Base-by-base conservation (phyloP, 257 asterid species). In the Apocynum venetum region DNA sequence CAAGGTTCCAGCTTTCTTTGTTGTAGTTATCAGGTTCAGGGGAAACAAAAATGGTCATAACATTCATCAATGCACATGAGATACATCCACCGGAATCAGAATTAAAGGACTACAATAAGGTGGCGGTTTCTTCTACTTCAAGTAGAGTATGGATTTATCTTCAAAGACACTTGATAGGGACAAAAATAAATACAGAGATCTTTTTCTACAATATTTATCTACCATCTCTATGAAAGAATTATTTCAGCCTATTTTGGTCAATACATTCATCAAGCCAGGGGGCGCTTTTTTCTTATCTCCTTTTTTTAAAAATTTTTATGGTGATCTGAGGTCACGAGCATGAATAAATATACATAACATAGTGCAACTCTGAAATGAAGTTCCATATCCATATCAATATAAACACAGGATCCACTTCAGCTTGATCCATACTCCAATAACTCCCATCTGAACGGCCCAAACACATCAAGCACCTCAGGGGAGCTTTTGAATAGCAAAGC, bases 371-470 rank as follows among this genome's bases (percentile, higher is more conserved):
- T 44, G 6, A 2, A 7, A 43, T n/a, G 53, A 68, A 68, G 73
- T 8, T 68, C 4, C 52, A 43, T 43, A n/a, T 68, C 52, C 20
- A 43, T 19, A 68, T 44, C 46, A 66, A 44, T 66, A 40, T 41
- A 66, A 17, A 66, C 49, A 41, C 51, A 13, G n/a, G 20, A 65
- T 41, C 67, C 49, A 38, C 31, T 66, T 4, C 72, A 87, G 77
- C 86, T 87, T 63, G 89, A 75, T 69, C 91, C 91, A 49, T 85
- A 87, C 79, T 81, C 72, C 82, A 87, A 76, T 52, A 55, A 71
- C 65, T 85, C 91, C 91, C 91, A 87, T 78, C 85, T 81, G 86
- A 87, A 87, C 9, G 89, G 91, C 69, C 81, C 68, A 79, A 81
- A 83, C 64, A 80, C 85, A 56, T 63, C 83, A 43, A 68, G 80